These are phyloP conservation scores for Barbatosphaeria neglecta DNA, from an alignment of 495 filamentous ascomycete species.

Conservation along the genomic window DNA sequence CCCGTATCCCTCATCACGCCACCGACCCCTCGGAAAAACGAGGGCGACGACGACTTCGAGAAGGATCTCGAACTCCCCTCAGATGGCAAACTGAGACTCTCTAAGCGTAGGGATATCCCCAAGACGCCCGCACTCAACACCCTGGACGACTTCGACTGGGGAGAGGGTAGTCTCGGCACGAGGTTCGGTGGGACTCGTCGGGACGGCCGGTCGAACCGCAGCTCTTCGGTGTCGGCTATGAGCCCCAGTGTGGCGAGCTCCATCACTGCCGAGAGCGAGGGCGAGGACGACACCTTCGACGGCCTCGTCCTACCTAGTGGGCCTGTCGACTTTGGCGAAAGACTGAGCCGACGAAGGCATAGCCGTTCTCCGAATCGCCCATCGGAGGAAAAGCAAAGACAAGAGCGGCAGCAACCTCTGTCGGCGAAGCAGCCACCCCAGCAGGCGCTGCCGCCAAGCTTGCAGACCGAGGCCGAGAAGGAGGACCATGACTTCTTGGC, in stretches of 20 bases:
- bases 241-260: slow-evolving; percentile 87
- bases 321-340: slow-evolving; percentile 66
- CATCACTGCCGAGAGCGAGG: slow-evolving; percentile 85
- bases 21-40: slow-evolving; percentile 35
- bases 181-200: slow-evolving; percentile 74
- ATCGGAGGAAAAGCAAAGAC: no score
- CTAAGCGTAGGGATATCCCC: slow-evolving; percentile 44
- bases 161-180: slow-evolving; percentile 82
- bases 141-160: slow-evolving; percentile 82
- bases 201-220: slow-evolving; percentile 63
- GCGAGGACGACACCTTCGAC: slow-evolving; percentile 82
- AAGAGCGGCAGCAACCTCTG: slow-evolving; percentile 16
- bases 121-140: slow-evolving; percentile 42
- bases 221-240: slow-evolving; percentile 76
- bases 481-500: slow-evolving; percentile 86
- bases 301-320: slow-evolving; percentile 76
- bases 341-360: slow-evolving; percentile 57
- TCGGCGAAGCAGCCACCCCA: slow-evolving; percentile 10
- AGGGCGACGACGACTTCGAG: slow-evolving; percentile 57
- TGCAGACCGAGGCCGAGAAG: slow-evolving; percentile 32
- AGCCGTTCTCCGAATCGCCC: slow-evolving; percentile 33
- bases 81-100: slow-evolving; percentile 47
- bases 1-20: slow-evolving; percentile 44
- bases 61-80: slow-evolving; percentile 63
- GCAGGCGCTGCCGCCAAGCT: slow-evolving; percentile 2